A percentile compares a stretch with the other conserved stretches of the same genome.
These are phyloP conservation scores for Priceomyces melissophilus DNA, from an alignment of 805 yeast species.

Conservation along the genomic window DNA sequence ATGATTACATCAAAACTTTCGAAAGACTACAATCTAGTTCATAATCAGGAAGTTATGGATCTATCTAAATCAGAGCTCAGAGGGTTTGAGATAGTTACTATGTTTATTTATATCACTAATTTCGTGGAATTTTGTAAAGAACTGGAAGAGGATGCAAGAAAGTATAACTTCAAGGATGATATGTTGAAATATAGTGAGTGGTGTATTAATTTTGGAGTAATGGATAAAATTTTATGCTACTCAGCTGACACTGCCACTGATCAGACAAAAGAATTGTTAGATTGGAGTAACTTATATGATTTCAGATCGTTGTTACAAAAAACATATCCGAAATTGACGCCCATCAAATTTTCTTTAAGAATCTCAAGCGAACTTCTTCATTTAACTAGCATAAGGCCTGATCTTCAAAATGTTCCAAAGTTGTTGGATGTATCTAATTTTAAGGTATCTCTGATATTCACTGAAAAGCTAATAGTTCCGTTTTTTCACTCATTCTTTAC, in stretches of 20 bases:
- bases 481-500: conserved; percentile 50
- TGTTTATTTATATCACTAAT: conserved; percentile 50
- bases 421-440: conserved; percentile 25
- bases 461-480: conserved; percentile 32
- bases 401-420: conserved; percentile 23
- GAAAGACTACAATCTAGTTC: conserved; percentile 22
- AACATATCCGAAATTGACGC: conserved; percentile 56
- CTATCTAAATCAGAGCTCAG: conserved; percentile 28
- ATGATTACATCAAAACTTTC: conserved; percentile 30
- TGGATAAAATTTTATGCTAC: conserved; percentile 62
- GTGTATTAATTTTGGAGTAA: conserved; percentile 61
- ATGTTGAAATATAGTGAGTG: conserved; percentile 58
- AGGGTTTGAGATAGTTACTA: conserved; percentile 41
- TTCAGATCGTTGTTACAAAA: conserved; percentile 63
- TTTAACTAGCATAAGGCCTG: conserved; percentile 23
- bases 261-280: conserved; percentile 30
- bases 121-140: conserved; percentile 69
- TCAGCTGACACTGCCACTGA: conserved; percentile 54
- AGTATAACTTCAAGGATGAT: conserved; percentile 51
- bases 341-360: conserved; percentile 51
- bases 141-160: conserved; percentile 34
- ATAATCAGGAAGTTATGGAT: conserved; percentile 25
- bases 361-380: conserved; percentile 33
- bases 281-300: conserved; percentile 55
- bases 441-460: conserved; percentile 18